These are phyloP conservation scores for Coelastrella sp. DNA, from an alignment of 139 green algal genomes.

Conservation along the genomic window DNA sequence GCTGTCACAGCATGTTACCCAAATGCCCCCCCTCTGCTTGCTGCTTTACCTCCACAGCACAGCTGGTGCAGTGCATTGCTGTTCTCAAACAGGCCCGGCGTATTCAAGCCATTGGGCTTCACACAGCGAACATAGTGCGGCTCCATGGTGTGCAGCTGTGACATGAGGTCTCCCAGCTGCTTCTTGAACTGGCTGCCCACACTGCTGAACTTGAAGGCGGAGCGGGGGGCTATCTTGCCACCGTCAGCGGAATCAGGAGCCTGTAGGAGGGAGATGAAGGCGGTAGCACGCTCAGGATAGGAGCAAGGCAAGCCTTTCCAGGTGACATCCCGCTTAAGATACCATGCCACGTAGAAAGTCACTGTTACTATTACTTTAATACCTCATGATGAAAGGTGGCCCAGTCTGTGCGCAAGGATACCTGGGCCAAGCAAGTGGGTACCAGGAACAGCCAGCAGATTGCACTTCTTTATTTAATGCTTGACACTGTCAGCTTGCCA, in stretches of 20 bases:
- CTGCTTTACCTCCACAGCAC: constrained; percentile 87
- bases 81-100: constrained; percentile 91
- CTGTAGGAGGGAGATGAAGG: neutral
- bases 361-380: too few species aligned
- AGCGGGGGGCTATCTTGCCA: constrained; percentile 23
- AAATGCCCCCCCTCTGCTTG: neutral
- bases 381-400: too few species aligned
- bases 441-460: too few species aligned
- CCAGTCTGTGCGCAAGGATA: neutral
- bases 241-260: neutral
- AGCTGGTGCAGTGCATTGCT: constrained; percentile 97
- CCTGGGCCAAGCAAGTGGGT: too few species aligned
- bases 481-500: neutral
- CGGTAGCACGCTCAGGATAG: neutral
- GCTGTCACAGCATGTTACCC: neutral
- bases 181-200: constrained; percentile 96
- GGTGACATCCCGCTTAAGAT: too few species aligned
- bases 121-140: constrained; percentile 99
- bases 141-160: constrained; percentile 91
- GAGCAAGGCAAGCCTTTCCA: too few species aligned
- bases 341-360: too few species aligned
- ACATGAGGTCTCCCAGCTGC: constrained; percentile 96
- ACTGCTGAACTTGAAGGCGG: constrained; percentile 89
- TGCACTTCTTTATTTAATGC: neutral
- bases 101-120: constrained; percentile 94